Evolutionary conservation across 1,139 yeast genomes (phyloP).

Genomic region (Magnusiomyces fungicola): DNA sequence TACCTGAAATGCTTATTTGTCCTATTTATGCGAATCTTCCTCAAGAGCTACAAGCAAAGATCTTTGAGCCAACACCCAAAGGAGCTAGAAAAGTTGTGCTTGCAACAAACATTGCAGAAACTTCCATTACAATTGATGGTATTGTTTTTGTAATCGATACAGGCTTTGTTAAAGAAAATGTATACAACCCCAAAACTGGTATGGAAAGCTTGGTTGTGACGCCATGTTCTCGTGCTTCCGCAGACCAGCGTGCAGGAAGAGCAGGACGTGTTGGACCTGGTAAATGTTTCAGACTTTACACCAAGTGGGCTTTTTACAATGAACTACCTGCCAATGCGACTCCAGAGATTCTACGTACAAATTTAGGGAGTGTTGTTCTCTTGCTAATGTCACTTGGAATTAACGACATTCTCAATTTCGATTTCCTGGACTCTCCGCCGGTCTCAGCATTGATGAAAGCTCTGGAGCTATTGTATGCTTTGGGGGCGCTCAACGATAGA

Average conservation of each 20-base stretch:
- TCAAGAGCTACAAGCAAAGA: slow-evolving; percentile 67
- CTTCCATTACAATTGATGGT: slow-evolving; percentile 92
- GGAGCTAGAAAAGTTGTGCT: slow-evolving; percentile 77
- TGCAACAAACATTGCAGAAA: slow-evolving; percentile 96
- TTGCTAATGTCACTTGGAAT: slow-evolving; percentile 74
- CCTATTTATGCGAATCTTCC: slow-evolving; percentile 94
- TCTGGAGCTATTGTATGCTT: slow-evolving; percentile 67
- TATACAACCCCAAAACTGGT: slow-evolving; percentile 73
- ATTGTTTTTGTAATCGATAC: slow-evolving; percentile 85
- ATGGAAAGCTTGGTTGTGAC: slow-evolving; percentile 83
- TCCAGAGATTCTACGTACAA: slow-evolving; percentile 84
- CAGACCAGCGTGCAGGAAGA: slow-evolving; percentile 94
- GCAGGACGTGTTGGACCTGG: slow-evolving; percentile 98
- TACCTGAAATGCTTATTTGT: slow-evolving; percentile 62
- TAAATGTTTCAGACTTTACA: slow-evolving; percentile 80
- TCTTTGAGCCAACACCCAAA: slow-evolving; percentile 83
- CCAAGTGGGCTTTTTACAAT: slow-evolving; percentile 76
- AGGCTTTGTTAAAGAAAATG: slow-evolving; percentile 86
- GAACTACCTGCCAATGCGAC: slow-evolving; percentile 73
- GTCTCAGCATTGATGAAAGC: slow-evolving; percentile 66
- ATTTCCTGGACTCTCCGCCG: slow-evolving; percentile 83
- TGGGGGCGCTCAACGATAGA: slow-evolving; percentile 79
- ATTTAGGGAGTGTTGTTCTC: slow-evolving; percentile 67
- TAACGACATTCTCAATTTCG: slow-evolving; percentile 71
- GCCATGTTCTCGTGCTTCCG: slow-evolving; percentile 90